Evolutionary conservation across 139 green algal species (phyloP), one percentile per base, ranked within the genome.

Genomic region (Coccomyxa sp.): DNA sequence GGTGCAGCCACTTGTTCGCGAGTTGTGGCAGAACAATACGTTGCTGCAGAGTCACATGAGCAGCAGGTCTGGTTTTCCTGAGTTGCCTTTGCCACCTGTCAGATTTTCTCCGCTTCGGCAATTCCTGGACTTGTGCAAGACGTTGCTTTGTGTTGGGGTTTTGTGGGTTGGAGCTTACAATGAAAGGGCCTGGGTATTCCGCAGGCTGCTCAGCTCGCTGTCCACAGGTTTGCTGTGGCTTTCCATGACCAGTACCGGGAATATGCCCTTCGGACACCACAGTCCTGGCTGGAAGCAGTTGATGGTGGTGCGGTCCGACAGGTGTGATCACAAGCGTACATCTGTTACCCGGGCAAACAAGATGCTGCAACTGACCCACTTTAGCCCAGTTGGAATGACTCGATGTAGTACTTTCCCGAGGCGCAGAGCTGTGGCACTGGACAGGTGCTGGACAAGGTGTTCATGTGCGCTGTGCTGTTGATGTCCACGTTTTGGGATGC

Each of bases 271-370:
- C 21, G 4, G 13, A 79, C 82, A 17, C 75, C 84, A n/a, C 21
- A 60, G 0, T 32, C 21, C 18, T 90, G 87, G 87, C 68, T 90
- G 81, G 51, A 83, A 38, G 63, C 28, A 18, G 59, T 82, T n/a
- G 82, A 82, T n/a, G 66, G 28, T 0, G 25, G 25, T 28, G 63
- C 63, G 67, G 77, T 82, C 14, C 74, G 82, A 45, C 82, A 86
- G 82, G 81, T 85, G 1, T 14, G n/a, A 0, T 13, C n/a, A 58
- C 30, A 51, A 51, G 3, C 38, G 38, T 7, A 51, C n/a, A n/a
- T n/a, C n/a, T 51, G 38, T 51, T 7, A 7, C 38, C 38, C 38
- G 38, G 7, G n/a, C n/a, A n/a, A 7, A 51, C 38, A 51, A 51
- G 3, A 51, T 51, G 38, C 38, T 51, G 38, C 38, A 51, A 51